phyloP scores from a whole-genome alignment of 192 early-diverging fungal genomes.

The Coemansia sp. region DNA sequence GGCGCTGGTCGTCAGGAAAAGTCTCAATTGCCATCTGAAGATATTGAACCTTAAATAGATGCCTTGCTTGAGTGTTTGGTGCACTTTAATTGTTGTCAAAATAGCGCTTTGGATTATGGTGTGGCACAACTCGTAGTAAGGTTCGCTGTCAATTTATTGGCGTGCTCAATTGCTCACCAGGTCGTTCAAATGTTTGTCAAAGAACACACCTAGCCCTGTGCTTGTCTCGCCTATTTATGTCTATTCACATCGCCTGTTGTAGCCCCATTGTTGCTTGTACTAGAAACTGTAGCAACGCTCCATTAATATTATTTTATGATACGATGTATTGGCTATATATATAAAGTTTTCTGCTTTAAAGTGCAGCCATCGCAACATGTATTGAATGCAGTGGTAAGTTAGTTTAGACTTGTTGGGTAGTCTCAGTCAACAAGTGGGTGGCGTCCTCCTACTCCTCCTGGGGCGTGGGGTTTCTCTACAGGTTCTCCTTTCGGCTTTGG shows the following conservation, averaged over 20 bases:
- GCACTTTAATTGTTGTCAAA: no score
- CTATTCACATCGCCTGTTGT: not conserved
- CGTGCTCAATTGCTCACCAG: not conserved
- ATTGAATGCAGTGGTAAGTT: not conserved
- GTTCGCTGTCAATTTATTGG: constrained; percentile 18
- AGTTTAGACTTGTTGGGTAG: not conserved
- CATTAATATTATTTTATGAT: not conserved
- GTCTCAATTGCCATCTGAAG: constrained; percentile 22
- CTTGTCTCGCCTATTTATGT: not conserved
- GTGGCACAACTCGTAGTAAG: constrained; percentile 19
- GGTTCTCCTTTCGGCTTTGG: no score
- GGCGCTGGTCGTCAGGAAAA: constrained; percentile 10
- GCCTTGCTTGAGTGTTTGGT: not conserved
- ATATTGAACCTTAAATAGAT: not conserved
- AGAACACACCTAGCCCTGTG: constrained; percentile 13
- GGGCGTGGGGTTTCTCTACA: no score
- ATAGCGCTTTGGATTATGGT: constrained; percentile 27
- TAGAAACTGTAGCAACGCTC: constrained; percentile 12
- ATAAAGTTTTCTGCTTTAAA: no score
- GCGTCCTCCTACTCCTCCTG: no score
- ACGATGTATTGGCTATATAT: no score
- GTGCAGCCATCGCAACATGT: no score
- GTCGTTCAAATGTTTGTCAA: constrained; percentile 21
- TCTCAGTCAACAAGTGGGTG: no score
- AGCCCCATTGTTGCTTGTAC: not conserved